phyloP scores from a whole-genome alignment of 768 basidiomycete genomes.

The Dioszegia aurantiaca region DNA sequence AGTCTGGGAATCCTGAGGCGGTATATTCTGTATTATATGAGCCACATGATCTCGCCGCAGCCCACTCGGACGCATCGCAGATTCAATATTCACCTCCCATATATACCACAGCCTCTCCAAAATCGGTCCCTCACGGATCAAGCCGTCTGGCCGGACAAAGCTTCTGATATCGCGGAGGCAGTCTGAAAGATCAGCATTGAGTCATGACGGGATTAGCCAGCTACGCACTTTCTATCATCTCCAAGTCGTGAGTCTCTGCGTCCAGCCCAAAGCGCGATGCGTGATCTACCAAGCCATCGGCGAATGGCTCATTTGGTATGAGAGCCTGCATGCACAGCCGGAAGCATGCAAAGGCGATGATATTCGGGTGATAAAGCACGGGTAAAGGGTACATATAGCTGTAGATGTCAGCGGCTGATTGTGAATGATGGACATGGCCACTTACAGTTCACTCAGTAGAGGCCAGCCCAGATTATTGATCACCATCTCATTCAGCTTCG shows the following conservation, averaged over 20 bases:
- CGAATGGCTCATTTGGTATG: neutral
- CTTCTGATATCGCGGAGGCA: too few relatives aligned
- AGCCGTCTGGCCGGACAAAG: too few relatives aligned
- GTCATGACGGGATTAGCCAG: neutral
- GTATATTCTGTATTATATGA: neutral
- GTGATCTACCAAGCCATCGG: neutral
- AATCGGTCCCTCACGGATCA: too few relatives aligned
- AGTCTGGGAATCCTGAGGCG: neutral
- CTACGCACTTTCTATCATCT: conserved; percentile 1
- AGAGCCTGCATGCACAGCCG: neutral
- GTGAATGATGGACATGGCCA: neutral
- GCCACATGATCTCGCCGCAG: too few relatives aligned
- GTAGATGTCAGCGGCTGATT: conserved; percentile 1
- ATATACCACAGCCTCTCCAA: too few relatives aligned
- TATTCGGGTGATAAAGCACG: conserved; percentile 29
- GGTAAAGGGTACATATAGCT: conserved; percentile 33
- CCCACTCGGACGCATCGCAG: too few relatives aligned
- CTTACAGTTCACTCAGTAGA: conserved; percentile 17
- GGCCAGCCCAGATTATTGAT: conserved; percentile 2
- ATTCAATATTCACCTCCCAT: too few relatives aligned
- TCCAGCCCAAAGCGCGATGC: conserved; percentile 5
- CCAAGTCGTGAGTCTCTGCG: neutral
- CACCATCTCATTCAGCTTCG: neutral
- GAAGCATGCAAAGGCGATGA: conserved; percentile 31
- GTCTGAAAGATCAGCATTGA: neutral